These are phyloP conservation scores for Tulasnella calospora DNA, from an alignment of 768 basidiomycete species.

Conservation along the genomic window DNA sequence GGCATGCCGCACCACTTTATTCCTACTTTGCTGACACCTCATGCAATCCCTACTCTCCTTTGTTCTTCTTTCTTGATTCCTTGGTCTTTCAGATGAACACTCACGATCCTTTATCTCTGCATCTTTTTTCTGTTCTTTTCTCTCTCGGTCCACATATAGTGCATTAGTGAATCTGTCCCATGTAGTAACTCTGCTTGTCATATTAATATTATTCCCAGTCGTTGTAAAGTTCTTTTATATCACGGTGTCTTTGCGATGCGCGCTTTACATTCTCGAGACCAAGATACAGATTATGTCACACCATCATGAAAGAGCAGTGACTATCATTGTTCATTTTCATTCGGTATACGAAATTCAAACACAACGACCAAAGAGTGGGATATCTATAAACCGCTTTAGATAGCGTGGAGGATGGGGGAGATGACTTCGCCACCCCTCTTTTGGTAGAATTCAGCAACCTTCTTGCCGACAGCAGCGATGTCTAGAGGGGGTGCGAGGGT, in stretches of 20 bases:
- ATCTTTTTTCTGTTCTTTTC: not conserved
- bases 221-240: not conserved
- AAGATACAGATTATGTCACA: not conserved
- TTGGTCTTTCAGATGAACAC: not conserved
- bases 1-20: not conserved
- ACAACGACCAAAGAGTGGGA: slow-evolving; percentile 8
- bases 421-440: slow-evolving; percentile 61
- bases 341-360: slow-evolving; percentile 9
- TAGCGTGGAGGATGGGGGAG: slow-evolving; percentile 75
- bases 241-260: not conserved
- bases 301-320: not conserved
- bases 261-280: not conserved
- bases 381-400: slow-evolving; percentile 33
- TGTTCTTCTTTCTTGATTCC: not conserved
- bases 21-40: not conserved
- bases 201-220: not conserved
- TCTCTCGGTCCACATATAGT: not conserved
- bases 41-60: not conserved
- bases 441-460: slow-evolving; percentile 84
- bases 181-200: not conserved
- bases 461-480: slow-evolving; percentile 76
- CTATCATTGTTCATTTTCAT: slow-evolving; percentile 9
- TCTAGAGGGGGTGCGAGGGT: slow-evolving; percentile 41
- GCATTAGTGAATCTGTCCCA: not conserved
- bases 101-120: not conserved